Percentiles rank a stretch among this genome's conserved stretches.
Evolutionary conservation across 768 basidiomycete species (phyloP).

Genomic region (Boletus tylopilopsis): DNA sequence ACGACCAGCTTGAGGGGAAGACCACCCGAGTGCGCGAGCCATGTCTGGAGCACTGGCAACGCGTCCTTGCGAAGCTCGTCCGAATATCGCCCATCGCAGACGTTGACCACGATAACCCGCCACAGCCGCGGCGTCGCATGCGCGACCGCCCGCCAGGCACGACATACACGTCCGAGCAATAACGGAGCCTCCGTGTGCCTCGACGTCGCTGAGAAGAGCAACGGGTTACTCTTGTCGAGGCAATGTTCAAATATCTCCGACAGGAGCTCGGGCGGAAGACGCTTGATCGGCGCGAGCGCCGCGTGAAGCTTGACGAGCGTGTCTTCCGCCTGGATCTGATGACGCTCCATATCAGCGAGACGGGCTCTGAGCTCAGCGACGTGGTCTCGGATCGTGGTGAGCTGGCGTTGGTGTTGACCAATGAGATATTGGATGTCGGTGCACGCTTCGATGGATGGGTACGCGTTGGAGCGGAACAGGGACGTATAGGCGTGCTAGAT

Average conservation of each 20-base stretch:
- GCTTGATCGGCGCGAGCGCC: slow-evolving; percentile 20
- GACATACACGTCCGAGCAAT: slow-evolving; percentile 29
- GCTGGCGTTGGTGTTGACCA: slow-evolving; percentile 12
- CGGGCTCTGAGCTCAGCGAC: slow-evolving; percentile 1
- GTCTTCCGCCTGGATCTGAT: slow-evolving; percentile 1
- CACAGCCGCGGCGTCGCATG: slow-evolving; percentile 27
- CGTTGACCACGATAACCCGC: slow-evolving; percentile 18
- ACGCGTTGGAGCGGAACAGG: slow-evolving; percentile 14
- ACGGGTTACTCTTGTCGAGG: not conserved
- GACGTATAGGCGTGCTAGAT: slow-evolving; percentile 9
- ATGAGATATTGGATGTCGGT: slow-evolving; percentile 14
- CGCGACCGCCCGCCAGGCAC: slow-evolving; percentile 24
- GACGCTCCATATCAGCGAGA: slow-evolving; percentile 13
- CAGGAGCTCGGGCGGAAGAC: slow-evolving; percentile 25
- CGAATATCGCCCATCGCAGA: slow-evolving; percentile 21
- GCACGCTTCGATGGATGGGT: slow-evolving; percentile 9
- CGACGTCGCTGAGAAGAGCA: not conserved
- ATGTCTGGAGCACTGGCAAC: slow-evolving; percentile 16
- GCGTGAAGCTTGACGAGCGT: slow-evolving; percentile 14
- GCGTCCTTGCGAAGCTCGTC: slow-evolving; percentile 17
- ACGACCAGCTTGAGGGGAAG: slow-evolving; percentile 20
- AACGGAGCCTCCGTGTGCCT: slow-evolving; percentile 20
- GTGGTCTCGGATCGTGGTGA: slow-evolving; percentile 11
- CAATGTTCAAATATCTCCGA: slow-evolving; percentile 26
- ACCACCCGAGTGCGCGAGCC: slow-evolving; percentile 21